Conservation (phyloP, 352 stramenopile genomes). For the Globisporangium splendens region DNA sequence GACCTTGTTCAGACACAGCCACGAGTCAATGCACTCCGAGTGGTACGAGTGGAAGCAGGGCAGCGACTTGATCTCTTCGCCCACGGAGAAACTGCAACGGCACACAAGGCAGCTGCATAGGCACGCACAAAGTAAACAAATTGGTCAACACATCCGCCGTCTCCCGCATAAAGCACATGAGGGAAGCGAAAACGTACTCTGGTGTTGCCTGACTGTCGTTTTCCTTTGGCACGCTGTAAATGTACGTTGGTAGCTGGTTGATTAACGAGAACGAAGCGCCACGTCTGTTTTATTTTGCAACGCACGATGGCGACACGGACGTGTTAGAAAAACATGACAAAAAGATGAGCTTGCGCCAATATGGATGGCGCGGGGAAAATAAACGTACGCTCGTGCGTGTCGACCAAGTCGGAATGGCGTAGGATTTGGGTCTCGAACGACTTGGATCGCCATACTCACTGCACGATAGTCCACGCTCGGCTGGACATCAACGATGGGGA, state of each 20-base stretch:
- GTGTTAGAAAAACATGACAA: not conserved
- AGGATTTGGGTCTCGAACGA: constrained; percentile 24
- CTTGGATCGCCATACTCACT: constrained; percentile 60
- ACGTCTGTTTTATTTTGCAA: constrained; percentile 27
- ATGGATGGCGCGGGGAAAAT: not conserved
- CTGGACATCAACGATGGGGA: constrained; percentile 28
- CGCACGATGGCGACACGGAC: not conserved
- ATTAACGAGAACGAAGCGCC: constrained; percentile 63
- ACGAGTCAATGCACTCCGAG: constrained; percentile 91
- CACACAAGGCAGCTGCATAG: constrained; percentile 89
- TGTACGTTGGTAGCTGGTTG: constrained; percentile 79
- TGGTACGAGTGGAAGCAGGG: constrained; percentile 94
- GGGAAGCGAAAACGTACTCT: constrained; percentile 36
- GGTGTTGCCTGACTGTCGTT: constrained; percentile 34
- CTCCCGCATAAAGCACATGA: too few relatives aligned
- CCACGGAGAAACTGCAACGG: constrained; percentile 83
- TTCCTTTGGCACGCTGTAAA: constrained; percentile 55
- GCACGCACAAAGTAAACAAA: constrained; percentile 3
- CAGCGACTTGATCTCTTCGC: constrained; percentile 91
- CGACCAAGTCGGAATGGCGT: constrained; percentile 19
- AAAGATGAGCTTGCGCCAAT: not conserved
- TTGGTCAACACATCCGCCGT: not conserved
- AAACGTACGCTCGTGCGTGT: constrained; percentile 26
- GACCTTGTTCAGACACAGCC: constrained; percentile 90
- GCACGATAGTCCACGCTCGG: constrained; percentile 29